Evolutionary conservation across 306 rosid genomes (phyloP).

Genomic region (Gastrolobium bilobum): DNA sequence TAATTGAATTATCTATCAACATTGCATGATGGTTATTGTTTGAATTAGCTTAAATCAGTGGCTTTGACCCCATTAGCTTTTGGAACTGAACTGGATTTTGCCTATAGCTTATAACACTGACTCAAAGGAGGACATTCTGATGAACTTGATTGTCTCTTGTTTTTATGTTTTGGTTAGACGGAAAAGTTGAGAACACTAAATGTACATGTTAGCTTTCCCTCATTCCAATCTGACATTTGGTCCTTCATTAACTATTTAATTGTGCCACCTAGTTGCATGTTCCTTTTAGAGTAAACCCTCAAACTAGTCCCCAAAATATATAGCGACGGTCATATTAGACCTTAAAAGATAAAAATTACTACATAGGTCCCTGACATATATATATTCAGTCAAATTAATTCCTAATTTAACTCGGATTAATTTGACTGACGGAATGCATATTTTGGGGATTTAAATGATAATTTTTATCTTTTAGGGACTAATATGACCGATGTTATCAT

Average conservation of each 20-base stretch:
- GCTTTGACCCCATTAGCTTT: neutral
- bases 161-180: neutral
- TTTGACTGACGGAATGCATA: no score
- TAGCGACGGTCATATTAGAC: no score
- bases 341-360: no score
- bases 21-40: neutral
- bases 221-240: neutral
- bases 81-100: neutral
- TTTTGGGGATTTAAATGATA: no score
- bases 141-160: neutral
- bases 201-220: neutral
- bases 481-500: no score
- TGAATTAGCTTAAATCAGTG: neutral
- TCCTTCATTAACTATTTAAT: conserved; percentile 7
- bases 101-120: neutral
- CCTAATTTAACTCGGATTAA: no score
- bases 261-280: conserved; percentile 23
- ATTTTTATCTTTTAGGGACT: no score
- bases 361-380: no score
- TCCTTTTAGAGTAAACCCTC: neutral
- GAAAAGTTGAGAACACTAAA: neutral
- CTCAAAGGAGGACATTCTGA: conserved; percentile 9
- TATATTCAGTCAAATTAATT: no score
- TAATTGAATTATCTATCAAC: neutral
- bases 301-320: no score